Base-by-base conservation (phyloP, 1,284 basidiomycete species). In the Wallemia hederae region DNA sequence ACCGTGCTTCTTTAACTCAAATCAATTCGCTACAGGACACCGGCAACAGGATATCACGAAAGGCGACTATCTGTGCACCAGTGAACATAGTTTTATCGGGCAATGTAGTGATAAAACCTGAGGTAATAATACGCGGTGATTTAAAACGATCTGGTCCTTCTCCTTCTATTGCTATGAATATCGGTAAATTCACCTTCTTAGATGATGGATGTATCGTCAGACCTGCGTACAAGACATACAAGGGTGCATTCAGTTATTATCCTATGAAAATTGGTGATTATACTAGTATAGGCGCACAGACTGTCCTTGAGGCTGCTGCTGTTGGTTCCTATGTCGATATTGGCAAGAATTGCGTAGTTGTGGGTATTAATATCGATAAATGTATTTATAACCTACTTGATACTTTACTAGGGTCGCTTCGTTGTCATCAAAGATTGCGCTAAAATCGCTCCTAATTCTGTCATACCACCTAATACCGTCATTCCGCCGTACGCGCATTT, bases 41-140 rank as follows among this genome's bases (percentile, higher is more conserved):
- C 63, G 84, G 84, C 60, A 87, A 91, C 74, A 91, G 91, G 71
- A 89, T 97, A 59, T 94, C 90, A 31, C 80, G 90, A 58, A 80
- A 85, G 64, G 87, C 89, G 9, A 82, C 81, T n/a, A 96, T 98
- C 65, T 79, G 83, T 55, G 94, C 94, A 9, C 87, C 90, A 5
- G 83, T 89, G 68, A 96, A 97, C 69, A 98, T 98, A 69, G 87
- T 97, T 63, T 80, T 99, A 1, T 89, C 88, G 31, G 94, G 92
- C 49, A 97, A 97, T 73, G 92, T 88, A 2, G 87, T 98, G 69
- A 92, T 99, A 61, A 83, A 90, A 15, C 83, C 79, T 60, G 79
- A 80, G 61, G 83, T 83, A 15, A 85, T 94, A 62, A 82, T 96
- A 61, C 81, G 90, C 57, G 90, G 90, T 0, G 90, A 96, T 68